Base-by-base conservation (phyloP, 176 grass and related monocot genomes). In the Hyparrhenia diplandra region DNA sequence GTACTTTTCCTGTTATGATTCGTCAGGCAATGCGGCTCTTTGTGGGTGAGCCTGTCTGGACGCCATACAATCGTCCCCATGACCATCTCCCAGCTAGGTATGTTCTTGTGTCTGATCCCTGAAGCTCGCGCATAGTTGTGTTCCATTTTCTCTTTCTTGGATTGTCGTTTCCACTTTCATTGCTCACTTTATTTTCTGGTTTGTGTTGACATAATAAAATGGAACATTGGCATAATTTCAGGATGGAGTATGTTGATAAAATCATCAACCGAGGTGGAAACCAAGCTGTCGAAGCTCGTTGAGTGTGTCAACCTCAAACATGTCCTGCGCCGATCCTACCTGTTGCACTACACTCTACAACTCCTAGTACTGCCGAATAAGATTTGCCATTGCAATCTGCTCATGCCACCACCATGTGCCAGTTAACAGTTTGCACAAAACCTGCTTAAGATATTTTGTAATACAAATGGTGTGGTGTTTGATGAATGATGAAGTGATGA, bases 31-130 rank as follows among this genome's bases (percentile, higher is more conserved):
- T 98, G 95, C 83, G 92, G 1, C 88, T 98, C 25, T 98, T 98
- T 90, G 90, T 98, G 63, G 95, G 92, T 6, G 95, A 98, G 58
- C 95, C 92, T 49, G 62, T 94, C 29, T 98, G 95, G n/a, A 98
- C 92, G 3, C 92, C 92, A 0, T 94, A 78, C 80, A 98, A 98
- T 25, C 95, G 92, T 23, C 95, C 95, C 13, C 88, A 89, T 55
- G 95, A 98, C 67, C 85, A 98, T 81, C 95, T 92, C 32, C 86
- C 84, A 13, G 92, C 92, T 18, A 92, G 92, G 92, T 97, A 90
- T 1, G 20, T 2, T 62, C 4, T 13, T 39, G 5, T 5, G 25
- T 58, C 58, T 46, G 36, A 55, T 46, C 14, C 69, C 39, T 46
- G 2, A 64, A 46, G 25, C 83, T 39, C 10, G 5, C 35, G 58